Evolutionary conservation across 2,329 filamentous ascomycete genomes (phyloP), one percentile per base, ranked within the genome.

Genomic region (Alternaria postmessia): DNA sequence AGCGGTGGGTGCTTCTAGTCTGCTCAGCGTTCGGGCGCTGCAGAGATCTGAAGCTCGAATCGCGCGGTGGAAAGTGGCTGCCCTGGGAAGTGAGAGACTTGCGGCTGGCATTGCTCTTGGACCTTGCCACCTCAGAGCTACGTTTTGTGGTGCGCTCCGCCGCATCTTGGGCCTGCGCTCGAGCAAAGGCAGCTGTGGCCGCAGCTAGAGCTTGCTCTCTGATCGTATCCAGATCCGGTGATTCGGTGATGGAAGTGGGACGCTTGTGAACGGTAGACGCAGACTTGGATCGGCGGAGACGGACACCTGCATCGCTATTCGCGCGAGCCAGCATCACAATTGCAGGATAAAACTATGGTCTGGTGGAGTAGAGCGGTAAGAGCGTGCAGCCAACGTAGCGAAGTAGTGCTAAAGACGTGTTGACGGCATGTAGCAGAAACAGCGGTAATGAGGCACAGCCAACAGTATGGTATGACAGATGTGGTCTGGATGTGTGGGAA

Each of bases 181-280:
- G 67, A 55, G 66, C 67, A 44, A 72, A 80, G 24, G 78, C 78
- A 38, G 73, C 65, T 2, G 74, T 72, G 18, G 78, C 78, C 51
- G 78, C 78, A n/a, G 72, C 75, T 30, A 78, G 26, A 26, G 78
- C 78, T 61, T 80, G 77, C 36, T 77, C 69, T 51, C 74, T 72
- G 28, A 71, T 69, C 7, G 71, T 56, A 20, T 72, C 69, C 1
- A 70, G 70, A 54, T 78, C 71, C 12, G 72, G 43, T 4, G 62
- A 59, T 30, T 75, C 71, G 9, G 62, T 61, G 5, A 52, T 54
- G 22, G 61, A 46, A 9, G 62, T 63, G 3, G 55, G 61, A 30
- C 62, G 68, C 43, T 72, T 71, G 43, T 73, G 74, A 20, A 73
- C 70, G 1, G 71, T 75, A 4, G 75, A 74, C 3, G 71, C 61